Percentiles rank a stretch among this genome's conserved stretches.
phyloP scores from a whole-genome alignment of 352 stramenopile genomes.

The Phytophthora parvispora region DNA sequence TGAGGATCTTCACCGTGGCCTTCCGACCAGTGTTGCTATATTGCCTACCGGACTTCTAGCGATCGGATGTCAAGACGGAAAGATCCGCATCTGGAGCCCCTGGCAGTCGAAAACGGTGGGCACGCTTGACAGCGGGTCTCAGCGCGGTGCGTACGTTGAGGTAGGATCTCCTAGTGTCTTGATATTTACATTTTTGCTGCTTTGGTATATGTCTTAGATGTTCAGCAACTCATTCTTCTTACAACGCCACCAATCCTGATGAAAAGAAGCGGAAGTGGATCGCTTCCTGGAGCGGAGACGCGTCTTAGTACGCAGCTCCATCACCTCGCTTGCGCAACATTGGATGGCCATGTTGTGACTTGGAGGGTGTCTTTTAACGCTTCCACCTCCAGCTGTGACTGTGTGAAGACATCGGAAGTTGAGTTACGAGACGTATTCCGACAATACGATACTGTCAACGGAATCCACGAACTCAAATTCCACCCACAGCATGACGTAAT shows the following conservation, averaged over 20 bases:
- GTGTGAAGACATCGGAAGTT: constrained; percentile 62
- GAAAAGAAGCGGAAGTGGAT: constrained; percentile 42
- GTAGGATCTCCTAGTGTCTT: too few species aligned
- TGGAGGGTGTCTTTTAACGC: constrained; percentile 55
- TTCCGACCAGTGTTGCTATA: constrained; percentile 66
- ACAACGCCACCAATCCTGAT: constrained; percentile 50
- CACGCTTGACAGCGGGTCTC: constrained; percentile 68
- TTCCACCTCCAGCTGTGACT: constrained; percentile 46
- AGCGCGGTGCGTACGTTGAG: constrained; percentile 37
- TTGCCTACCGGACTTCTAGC: constrained; percentile 72
- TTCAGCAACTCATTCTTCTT: constrained; percentile 75
- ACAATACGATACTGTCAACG: constrained; percentile 64
- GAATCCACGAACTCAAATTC: constrained; percentile 72
- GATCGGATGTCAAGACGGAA: constrained; percentile 82
- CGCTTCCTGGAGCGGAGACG: constrained; percentile 29
- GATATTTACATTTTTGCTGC: too few species aligned
- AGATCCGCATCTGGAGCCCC: constrained; percentile 78
- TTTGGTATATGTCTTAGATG: too few species aligned
- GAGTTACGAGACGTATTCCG: constrained; percentile 73
- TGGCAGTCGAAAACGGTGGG: constrained; percentile 67
- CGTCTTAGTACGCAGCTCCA: constrained; percentile 42
- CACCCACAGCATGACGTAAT: constrained; percentile 69
- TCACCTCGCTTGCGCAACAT: constrained; percentile 63
- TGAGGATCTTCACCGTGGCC: constrained; percentile 72
- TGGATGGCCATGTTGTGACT: constrained; percentile 69